These are phyloP conservation scores for Panellus pusillus DNA, from an alignment of 768 basidiomycete species.

Conservation along the genomic window DNA sequence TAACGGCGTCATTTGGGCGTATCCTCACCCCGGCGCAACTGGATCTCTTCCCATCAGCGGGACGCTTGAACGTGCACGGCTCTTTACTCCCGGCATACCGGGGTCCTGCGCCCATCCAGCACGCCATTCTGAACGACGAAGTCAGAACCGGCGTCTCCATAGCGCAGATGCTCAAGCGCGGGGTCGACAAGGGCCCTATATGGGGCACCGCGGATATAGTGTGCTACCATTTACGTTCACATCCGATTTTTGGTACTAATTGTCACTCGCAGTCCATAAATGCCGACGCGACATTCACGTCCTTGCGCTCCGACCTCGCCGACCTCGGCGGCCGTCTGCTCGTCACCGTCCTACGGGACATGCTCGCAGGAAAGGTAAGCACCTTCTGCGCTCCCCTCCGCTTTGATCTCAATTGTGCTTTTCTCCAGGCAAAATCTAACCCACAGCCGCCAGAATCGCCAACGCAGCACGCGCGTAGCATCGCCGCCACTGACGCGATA, in stretches of 20 bases:
- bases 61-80: slow-evolving; percentile 85
- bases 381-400: neutral
- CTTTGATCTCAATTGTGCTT: neutral
- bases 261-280: slow-evolving; percentile 48
- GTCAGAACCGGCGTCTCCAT: slow-evolving; percentile 77
- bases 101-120: slow-evolving; percentile 92
- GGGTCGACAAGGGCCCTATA: slow-evolving; percentile 79
- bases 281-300: slow-evolving; percentile 48
- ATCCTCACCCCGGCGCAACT: slow-evolving; percentile 71
- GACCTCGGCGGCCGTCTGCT: slow-evolving; percentile 66
- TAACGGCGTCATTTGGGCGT: slow-evolving; percentile 91
- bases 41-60: slow-evolving; percentile 52
- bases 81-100: slow-evolving; percentile 84
- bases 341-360: slow-evolving; percentile 65
- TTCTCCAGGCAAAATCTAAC: slow-evolving; percentile 42
- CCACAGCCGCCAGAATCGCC: slow-evolving; percentile 44
- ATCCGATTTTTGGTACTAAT: neutral
- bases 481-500: slow-evolving; percentile 50
- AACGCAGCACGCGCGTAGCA: slow-evolving; percentile 57
- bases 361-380: slow-evolving; percentile 56
- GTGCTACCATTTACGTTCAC: slow-evolving; percentile 24
- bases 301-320: slow-evolving; percentile 61
- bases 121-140: slow-evolving; percentile 68
- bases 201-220: slow-evolving; percentile 61
- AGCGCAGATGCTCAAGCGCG: slow-evolving; percentile 71